Conservation (phyloP, 2,329 filamentous ascomycete genomes). For the Bipolaris sorokiniana region DNA sequence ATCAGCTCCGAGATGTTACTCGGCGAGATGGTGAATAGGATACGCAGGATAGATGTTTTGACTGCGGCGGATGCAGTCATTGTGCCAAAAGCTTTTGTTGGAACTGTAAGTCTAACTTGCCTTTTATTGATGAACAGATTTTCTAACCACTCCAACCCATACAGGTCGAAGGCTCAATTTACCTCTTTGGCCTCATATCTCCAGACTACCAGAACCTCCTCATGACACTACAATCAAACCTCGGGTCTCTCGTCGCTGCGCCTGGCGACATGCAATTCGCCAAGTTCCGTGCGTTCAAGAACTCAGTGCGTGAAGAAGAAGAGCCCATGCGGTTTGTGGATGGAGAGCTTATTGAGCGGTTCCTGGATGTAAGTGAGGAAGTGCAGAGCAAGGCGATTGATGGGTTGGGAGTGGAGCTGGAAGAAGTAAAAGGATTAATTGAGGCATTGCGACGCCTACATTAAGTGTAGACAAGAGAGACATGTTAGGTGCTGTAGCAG, state of each 20-base stretch:
- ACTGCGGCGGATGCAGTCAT: conserved; percentile 70
- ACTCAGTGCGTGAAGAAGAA: conserved; percentile 69
- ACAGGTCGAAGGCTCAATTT: conserved; percentile 87
- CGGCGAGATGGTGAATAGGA: conserved; percentile 92
- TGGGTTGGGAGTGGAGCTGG: conserved; percentile 62
- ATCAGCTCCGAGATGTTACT: conserved; percentile 82
- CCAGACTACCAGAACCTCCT: conserved; percentile 76
- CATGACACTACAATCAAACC: conserved; percentile 76
- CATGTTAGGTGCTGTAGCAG: too few species aligned
- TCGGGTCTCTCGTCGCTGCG: conserved; percentile 70
- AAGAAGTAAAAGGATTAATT: conserved; percentile 65
- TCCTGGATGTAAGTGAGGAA: conserved; percentile 72
- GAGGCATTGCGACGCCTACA: conserved; percentile 61
- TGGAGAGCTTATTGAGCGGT: conserved; percentile 86
- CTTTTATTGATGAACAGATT: too few species aligned
- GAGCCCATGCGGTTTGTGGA: conserved; percentile 89
- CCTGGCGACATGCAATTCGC: conserved; percentile 79
- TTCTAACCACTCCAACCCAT: conserved; percentile 53
- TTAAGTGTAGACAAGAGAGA: conserved; percentile 15
- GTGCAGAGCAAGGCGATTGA: conserved; percentile 61
- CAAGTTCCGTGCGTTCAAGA: conserved; percentile 82
- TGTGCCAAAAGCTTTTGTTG: conserved; percentile 83
- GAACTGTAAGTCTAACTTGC: conserved; percentile 69
- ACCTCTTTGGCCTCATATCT: conserved; percentile 83
- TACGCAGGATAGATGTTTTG: conserved; percentile 74